A percentile compares a stretch with the other conserved stretches of the same genome.
Evolutionary conservation across 306 rosid species (phyloP).

Genomic region (Cyclanthera cordifolia): DNA sequence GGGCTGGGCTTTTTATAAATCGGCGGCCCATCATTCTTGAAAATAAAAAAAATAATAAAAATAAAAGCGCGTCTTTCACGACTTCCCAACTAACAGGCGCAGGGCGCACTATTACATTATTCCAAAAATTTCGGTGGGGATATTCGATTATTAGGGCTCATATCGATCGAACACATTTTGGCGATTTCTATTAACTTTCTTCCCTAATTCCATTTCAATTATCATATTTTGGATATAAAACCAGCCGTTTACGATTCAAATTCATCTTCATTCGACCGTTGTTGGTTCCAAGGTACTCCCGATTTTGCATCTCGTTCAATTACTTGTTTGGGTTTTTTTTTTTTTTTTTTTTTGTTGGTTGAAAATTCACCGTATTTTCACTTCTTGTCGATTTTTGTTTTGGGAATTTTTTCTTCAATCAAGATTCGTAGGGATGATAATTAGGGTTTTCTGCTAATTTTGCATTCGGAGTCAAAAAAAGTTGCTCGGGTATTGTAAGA

Average conservation of each 20-base stretch:
- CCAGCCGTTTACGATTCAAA: slow-evolving; percentile 2
- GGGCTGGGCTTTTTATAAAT: not conserved
- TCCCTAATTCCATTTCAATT: not conserved
- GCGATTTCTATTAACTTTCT: not conserved
- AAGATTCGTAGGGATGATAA: not conserved
- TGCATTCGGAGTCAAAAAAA: not conserved
- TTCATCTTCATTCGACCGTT: not conserved
- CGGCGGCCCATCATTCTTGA: not conserved
- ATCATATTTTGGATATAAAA: not conserved
- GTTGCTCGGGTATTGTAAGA: not conserved
- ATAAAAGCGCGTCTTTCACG: not conserved
- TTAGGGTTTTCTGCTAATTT: not conserved
- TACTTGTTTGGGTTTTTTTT: not conserved
- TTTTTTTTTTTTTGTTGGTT: not conserved
- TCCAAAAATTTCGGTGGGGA: not conserved
- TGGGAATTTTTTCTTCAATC: not conserved
- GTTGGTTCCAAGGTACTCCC: not conserved
- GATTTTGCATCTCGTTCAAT: not conserved
- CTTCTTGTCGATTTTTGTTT: not conserved
- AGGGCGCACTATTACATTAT: not conserved
- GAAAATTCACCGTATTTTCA: not conserved
- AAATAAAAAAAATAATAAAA: not conserved
- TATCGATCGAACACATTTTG: not conserved
- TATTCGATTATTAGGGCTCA: slow-evolving; percentile 14
- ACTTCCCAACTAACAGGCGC: not conserved